Conservation (phyloP, 352 stramenopile species). For the Elongisporangium senticosum region DNA sequence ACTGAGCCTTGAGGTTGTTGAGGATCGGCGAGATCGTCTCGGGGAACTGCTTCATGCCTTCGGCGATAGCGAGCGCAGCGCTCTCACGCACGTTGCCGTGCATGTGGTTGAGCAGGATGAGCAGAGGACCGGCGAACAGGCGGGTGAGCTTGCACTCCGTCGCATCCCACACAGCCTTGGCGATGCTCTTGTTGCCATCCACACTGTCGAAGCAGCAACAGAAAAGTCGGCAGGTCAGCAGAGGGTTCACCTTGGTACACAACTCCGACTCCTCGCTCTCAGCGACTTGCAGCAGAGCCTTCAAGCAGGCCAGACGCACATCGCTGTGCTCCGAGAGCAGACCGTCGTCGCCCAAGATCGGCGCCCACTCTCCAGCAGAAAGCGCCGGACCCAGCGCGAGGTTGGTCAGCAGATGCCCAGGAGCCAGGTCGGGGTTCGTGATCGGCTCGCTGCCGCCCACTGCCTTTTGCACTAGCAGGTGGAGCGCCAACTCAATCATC, state of each 20-base stretch:
- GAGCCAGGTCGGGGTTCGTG: constrained; percentile 53
- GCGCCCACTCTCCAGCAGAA: constrained; percentile 54
- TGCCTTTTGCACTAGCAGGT: constrained; percentile 55
- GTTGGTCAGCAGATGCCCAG: constrained; percentile 46
- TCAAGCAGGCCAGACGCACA: constrained; percentile 52
- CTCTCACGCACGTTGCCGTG: constrained; percentile 73
- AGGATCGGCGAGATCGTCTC: constrained; percentile 62
- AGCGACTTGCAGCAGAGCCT: constrained; percentile 51
- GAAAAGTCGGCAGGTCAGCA: constrained; percentile 61
- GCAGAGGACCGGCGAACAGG: constrained; percentile 55
- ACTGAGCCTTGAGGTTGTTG: constrained; percentile 66
- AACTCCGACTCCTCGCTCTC: constrained; percentile 50
- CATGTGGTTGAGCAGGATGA: constrained; percentile 71
- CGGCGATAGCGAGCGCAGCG: constrained; percentile 67
- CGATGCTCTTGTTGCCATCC: constrained; percentile 50
- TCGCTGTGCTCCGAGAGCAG: constrained; percentile 55
- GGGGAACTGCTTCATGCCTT: constrained; percentile 77
- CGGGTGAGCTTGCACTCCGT: constrained; percentile 42
- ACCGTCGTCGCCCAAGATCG: constrained; percentile 62
- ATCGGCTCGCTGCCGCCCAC: constrained; percentile 47
- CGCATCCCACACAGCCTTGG: constrained; percentile 60
- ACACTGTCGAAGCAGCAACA: constrained; percentile 60
- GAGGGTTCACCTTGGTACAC: constrained; percentile 32
- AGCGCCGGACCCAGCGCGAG: constrained; percentile 54
- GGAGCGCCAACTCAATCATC: constrained; percentile 69